Percentiles rank a stretch among this genome's conserved stretches.
Evolutionary conservation across 768 basidiomycete species (phyloP).

Genomic region (Mycena olivaceomarginata): DNA sequence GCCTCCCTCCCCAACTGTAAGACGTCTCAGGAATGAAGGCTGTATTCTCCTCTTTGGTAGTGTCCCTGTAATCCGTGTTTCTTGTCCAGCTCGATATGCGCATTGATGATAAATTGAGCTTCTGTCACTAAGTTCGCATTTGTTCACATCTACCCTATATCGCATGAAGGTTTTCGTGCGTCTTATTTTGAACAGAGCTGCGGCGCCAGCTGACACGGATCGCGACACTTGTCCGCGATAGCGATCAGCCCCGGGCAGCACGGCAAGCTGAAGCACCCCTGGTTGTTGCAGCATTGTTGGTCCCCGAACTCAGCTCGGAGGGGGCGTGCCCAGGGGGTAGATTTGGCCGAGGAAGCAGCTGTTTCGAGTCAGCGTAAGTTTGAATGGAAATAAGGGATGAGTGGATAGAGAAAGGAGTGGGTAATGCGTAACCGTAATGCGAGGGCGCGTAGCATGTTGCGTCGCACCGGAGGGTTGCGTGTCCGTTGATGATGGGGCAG

Average conservation of each 20-base stretch:
- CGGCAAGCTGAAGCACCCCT: not conserved
- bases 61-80: no score
- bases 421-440: constrained; percentile 1
- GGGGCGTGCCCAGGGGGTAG: not conserved
- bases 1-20: no score
- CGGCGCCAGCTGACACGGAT: not conserved
- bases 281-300: not conserved
- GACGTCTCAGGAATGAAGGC: no score
- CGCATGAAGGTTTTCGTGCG: no score
- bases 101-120: no score
- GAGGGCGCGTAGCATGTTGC: constrained; percentile 5
- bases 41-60: no score
- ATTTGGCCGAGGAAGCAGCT: not conserved
- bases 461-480: not conserved
- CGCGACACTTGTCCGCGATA: not conserved
- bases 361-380: not conserved
- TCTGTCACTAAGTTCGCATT: no score
- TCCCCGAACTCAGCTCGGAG: not conserved
- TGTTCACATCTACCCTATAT: no score
- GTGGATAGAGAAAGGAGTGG: not conserved
- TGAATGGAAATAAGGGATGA: no score
- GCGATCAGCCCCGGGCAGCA: not conserved
- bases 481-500: constrained; percentile 14
- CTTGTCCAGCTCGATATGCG: no score
- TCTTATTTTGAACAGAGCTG: not conserved